Evolutionary conservation across 768 basidiomycete genomes (phyloP).

Genomic region (Boletus barrowsii): DNA sequence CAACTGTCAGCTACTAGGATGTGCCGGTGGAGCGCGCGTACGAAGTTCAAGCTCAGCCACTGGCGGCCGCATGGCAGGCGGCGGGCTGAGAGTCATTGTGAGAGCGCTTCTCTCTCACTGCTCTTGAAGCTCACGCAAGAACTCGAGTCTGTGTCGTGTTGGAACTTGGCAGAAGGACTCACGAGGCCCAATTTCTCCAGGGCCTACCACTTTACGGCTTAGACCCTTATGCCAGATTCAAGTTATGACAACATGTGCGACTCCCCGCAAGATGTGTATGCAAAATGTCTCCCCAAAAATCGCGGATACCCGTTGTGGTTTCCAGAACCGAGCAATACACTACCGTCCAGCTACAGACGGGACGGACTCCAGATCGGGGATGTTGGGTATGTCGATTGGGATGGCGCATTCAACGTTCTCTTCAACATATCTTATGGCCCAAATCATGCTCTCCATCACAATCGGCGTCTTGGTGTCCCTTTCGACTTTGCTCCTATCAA

Average conservation of each 20-base stretch:
- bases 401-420: conserved; percentile 29
- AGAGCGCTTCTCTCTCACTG: too few species aligned
- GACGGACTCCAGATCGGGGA: conserved; percentile 34
- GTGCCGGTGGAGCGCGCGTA: too few species aligned
- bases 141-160: too few species aligned
- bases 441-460: neutral
- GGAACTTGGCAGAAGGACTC: too few species aligned
- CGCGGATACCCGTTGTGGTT: conserved; percentile 33
- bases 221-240: too few species aligned
- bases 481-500: neutral
- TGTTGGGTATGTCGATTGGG: conserved; percentile 26
- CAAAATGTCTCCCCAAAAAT: neutral
- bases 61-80: too few species aligned
- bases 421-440: conserved; percentile 28
- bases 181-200: too few species aligned
- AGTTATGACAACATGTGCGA: neutral
- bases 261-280: neutral
- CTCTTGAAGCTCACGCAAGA: too few species aligned
- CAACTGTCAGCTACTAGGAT: too few species aligned
- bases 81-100: too few species aligned
- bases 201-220: too few species aligned
- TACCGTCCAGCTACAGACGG: conserved; percentile 21
- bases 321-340: conserved; percentile 22
- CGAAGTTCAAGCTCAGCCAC: too few species aligned
- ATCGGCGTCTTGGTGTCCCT: neutral